Evolutionary conservation across 495 filamentous ascomycete species (phyloP), one percentile per base, ranked within the genome.

Genomic region (Hypoxylon perforatum): DNA sequence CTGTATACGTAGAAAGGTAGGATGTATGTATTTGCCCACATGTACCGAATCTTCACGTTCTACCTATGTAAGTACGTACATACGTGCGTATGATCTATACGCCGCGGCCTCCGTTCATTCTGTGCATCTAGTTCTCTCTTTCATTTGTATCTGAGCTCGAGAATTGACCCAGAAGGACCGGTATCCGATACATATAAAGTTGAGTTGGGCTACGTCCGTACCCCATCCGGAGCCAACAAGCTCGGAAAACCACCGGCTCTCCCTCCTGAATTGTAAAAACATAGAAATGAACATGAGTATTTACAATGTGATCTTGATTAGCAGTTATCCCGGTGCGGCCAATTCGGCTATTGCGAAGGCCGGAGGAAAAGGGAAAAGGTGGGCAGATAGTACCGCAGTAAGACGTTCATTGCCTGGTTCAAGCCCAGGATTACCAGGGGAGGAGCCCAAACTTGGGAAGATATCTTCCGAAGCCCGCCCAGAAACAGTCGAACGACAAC

Each of bases 401-500:
- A 59, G 48, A 46, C 45, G 25, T 17, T 65, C 62, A 49, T 48
- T 23, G 38, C 48, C 63, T 54, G 42, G 62, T 22, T 33, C 18
- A 60, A 50, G 22, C 45, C 36, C n/a, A 54, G 46, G 38, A 18
- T 14, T 21, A 22, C 11, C 19, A 22, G 12, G 45, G 38, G 28
- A 59, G 50, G 22, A 41, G 22, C 53, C 35, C 54, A 65, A 65
- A 65, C 49, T 59, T 61, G 57, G 46, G 11, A 50, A 67, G 52
- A 33, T 57, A 52, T 61, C 57, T 67, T 46, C 64, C 64, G 64
- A 54, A 35, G 53, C 52, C 57, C 52, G 33, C 63, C 63, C 28
- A 48, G 36, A 51, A 57, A 67, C 3, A 53, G 57, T 62, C 41
- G 53, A 22, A 67, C 42, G 58, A 58, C 25, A 17, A 67, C 58